A percentile compares a stretch with the other conserved stretches of the same genome.
Evolutionary conservation across 108 stramenopile species (phyloP).

Genomic region (Fistulifera pelliculosa): DNA sequence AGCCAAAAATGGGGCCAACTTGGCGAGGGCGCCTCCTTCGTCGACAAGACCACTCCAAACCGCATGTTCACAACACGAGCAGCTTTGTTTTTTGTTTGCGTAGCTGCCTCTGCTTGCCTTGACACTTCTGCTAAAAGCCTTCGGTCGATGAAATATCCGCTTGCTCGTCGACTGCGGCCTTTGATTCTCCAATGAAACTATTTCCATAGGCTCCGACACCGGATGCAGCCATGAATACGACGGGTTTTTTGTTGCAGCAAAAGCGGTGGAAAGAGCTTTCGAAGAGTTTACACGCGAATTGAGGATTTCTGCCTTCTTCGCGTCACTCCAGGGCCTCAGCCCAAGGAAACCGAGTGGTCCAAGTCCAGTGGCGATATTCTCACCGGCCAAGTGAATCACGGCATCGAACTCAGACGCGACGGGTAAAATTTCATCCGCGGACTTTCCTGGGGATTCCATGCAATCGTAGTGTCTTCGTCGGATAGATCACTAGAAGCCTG

Average conservation of each 20-base stretch:
- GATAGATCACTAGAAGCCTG: slow-evolving; percentile 5
- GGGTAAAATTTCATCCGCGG: slow-evolving; percentile 14
- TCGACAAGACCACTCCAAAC: slow-evolving; percentile 51
- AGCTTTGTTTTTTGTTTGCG: slow-evolving; percentile 14
- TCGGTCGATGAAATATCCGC: slow-evolving; percentile 20
- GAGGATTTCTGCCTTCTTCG: slow-evolving; percentile 41
- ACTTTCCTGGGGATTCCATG: slow-evolving; percentile 38
- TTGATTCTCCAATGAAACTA: slow-evolving; percentile 19
- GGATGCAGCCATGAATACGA: slow-evolving; percentile 26
- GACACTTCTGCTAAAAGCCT: slow-evolving; percentile 42
- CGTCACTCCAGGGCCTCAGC: slow-evolving; percentile 39
- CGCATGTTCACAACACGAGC: slow-evolving; percentile 44
- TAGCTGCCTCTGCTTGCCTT: slow-evolving; percentile 34
- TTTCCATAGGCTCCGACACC: slow-evolving; percentile 49
- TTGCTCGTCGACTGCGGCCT: slow-evolving; percentile 26
- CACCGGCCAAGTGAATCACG: slow-evolving; percentile 38
- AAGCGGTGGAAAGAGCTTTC: slow-evolving; percentile 23
- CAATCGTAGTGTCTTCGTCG: slow-evolving; percentile 8
- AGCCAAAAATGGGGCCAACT: slow-evolving; percentile 45
- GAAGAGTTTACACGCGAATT: slow-evolving; percentile 31
- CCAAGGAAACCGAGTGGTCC: slow-evolving; percentile 40
- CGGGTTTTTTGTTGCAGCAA: slow-evolving; percentile 13
- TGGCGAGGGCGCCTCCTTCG: slow-evolving; percentile 46
- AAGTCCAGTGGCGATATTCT: slow-evolving; percentile 42
- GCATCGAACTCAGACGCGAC: slow-evolving; percentile 28